Conservation (phyloP, 306 rosid genomes). For the Acacia acuminata region DNA sequence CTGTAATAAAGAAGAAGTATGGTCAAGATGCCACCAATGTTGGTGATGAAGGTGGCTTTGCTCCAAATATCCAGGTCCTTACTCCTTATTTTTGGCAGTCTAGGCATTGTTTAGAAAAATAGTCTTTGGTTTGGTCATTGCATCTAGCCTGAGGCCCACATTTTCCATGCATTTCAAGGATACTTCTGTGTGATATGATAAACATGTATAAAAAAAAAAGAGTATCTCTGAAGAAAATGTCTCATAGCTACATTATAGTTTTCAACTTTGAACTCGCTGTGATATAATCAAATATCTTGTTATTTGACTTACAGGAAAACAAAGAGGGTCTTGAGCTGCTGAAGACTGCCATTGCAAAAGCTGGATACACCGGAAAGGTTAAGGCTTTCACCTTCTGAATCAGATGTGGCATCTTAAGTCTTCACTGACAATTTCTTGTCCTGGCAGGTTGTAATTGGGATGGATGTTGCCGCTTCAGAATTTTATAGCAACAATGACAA, state of each 20-base stretch:
- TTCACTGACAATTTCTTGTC: conserved; percentile 22
- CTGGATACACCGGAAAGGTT: conserved; percentile 95
- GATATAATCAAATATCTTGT: background rate
- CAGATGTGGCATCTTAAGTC: conserved; percentile 3
- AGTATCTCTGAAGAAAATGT: background rate
- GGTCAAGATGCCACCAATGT: conserved; percentile 98
- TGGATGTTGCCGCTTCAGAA: conserved; percentile 99
- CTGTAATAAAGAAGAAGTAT: conserved; percentile 95
- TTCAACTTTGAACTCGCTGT: background rate
- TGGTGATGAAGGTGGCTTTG: conserved; percentile 99
- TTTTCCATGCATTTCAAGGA: conserved; percentile 7
- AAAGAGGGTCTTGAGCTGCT: conserved; percentile 98
- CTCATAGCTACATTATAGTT: conserved; percentile 1
- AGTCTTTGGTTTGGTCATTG: conserved; percentile 3
- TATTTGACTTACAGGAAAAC: conserved; percentile 66
- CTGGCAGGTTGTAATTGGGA: conserved; percentile 86
- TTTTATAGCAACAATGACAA: conserved; percentile 63
- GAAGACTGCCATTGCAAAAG: conserved; percentile 92
- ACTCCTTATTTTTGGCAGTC: conserved; percentile 17
- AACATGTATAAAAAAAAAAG: background rate
- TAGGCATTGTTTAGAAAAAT: background rate
- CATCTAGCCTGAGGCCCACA: background rate
- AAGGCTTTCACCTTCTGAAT: conserved; percentile 10
- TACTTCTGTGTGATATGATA: background rate
- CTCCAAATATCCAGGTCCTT: conserved; percentile 94